Conservation (phyloP, 805 yeast genomes). For the Yamadazyma paraphyllophila region DNA sequence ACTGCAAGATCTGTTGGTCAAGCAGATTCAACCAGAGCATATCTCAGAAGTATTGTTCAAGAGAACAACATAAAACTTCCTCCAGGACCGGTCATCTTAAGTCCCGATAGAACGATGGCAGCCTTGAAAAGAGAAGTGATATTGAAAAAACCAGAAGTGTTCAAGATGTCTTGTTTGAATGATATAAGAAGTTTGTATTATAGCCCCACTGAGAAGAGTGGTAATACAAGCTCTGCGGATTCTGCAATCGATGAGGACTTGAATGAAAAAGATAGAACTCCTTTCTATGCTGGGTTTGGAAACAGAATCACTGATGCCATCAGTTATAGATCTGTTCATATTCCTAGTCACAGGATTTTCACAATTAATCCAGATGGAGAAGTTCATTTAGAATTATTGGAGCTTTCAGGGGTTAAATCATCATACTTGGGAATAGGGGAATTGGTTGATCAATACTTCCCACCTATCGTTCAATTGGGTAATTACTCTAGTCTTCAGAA, state of each 20-base stretch:
- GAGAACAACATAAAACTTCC: constrained; percentile 71
- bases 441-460: constrained; percentile 95
- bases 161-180: constrained; percentile 93
- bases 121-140: constrained; percentile 91
- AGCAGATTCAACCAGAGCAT: constrained; percentile 87
- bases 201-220: constrained; percentile 2
- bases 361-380: constrained; percentile 96
- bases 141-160: constrained; percentile 93
- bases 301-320: constrained; percentile 95
- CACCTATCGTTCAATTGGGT: constrained; percentile 54
- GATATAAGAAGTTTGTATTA: constrained; percentile 77
- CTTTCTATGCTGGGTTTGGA: constrained; percentile 97
- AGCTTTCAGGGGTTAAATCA: constrained; percentile 87
- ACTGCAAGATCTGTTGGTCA: constrained; percentile 96
- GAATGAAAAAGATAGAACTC: constrained; percentile 54
- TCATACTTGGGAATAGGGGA: constrained; percentile 89
- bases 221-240: not conserved
- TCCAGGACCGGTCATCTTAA: constrained; percentile 86
- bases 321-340: constrained; percentile 88
- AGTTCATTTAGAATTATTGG: constrained; percentile 94
- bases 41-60: constrained; percentile 74
- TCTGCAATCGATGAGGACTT: not conserved
- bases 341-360: constrained; percentile 90
- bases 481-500: constrained; percentile 18
- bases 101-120: constrained; percentile 96